Conservation (phyloP, 2,329 filamentous ascomycete species). For the Drechslerella dactyloides region DNA sequence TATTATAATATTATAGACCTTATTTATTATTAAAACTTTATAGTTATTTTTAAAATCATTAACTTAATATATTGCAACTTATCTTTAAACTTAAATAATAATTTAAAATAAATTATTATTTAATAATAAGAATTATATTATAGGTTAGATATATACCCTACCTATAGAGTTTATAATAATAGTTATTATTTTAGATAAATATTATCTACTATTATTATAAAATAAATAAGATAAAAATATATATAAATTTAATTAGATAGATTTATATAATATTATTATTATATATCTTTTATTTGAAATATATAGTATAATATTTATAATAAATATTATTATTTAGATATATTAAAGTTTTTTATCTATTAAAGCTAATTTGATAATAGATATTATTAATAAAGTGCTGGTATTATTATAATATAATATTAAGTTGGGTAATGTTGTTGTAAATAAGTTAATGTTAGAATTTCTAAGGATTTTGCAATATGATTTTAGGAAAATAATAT, state of each 20-base stretch:
- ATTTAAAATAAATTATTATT: background rate
- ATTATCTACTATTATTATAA: conserved; percentile 1
- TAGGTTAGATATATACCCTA: background rate
- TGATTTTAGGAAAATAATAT: conserved; percentile 10
- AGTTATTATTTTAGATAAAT: conserved; percentile 7
- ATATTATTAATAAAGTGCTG: conserved; percentile 9
- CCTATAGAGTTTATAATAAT: conserved; percentile 3
- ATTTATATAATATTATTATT: conserved; percentile 19
- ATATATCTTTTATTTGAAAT: conserved; percentile 6
- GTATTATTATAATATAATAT: conserved; percentile 2
- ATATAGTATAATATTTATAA: conserved; percentile 6
- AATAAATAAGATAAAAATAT: conserved; percentile 8
- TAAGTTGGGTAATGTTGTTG: conserved; percentile 16
- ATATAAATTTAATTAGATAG: conserved; percentile 13
- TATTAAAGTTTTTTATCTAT: conserved; percentile 16
- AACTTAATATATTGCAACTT: background rate
- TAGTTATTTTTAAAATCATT: too few species aligned
- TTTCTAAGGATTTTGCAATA: conserved; percentile 19
- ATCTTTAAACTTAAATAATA: background rate
- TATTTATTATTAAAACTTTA: too few species aligned
- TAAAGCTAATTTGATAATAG: conserved; percentile 14
- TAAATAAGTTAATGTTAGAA: conserved; percentile 3
- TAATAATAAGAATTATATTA: background rate
- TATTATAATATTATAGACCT: too few species aligned
- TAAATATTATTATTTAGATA: conserved; percentile 1